A percentile compares a stretch with the other conserved stretches of the same genome.
phyloP scores from a whole-genome alignment of 2,329 filamentous ascomycete species.

The Coniochaeta pulveracea region DNA sequence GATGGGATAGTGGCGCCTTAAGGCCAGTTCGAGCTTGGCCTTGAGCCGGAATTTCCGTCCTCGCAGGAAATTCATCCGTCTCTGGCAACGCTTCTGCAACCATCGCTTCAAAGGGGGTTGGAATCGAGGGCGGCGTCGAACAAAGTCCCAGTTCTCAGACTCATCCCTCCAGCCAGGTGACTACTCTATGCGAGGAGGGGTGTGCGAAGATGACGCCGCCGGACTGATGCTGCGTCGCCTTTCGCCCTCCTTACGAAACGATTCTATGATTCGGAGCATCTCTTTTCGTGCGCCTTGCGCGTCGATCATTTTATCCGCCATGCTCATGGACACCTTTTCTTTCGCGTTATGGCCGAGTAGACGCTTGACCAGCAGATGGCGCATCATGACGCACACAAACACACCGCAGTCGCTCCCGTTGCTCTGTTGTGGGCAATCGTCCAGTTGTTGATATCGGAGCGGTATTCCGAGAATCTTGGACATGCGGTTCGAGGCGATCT shows the following conservation, averaged over 20 bases:
- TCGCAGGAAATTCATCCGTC: too few species aligned
- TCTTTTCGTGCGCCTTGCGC: constrained; percentile 72
- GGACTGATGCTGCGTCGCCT: constrained; percentile 43
- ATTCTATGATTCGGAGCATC: constrained; percentile 84
- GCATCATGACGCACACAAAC: constrained; percentile 92
- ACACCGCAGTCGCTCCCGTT: constrained; percentile 92
- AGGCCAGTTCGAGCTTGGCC: too few species aligned
- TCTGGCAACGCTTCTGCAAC: too few species aligned
- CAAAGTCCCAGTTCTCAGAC: too few species aligned
- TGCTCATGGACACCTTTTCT: constrained; percentile 89
- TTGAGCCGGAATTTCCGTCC: too few species aligned
- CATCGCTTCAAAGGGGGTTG: too few species aligned
- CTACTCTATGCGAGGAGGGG: constrained; percentile 33
- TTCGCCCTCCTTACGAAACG: constrained; percentile 76
- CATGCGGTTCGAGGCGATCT: constrained; percentile 57
- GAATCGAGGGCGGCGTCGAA: too few species aligned
- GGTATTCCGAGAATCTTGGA: constrained; percentile 53
- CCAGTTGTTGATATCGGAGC: constrained; percentile 67
- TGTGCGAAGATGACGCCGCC: constrained; percentile 17
- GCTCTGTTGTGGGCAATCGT: constrained; percentile 81
- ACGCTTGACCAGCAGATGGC: constrained; percentile 77
- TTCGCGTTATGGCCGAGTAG: constrained; percentile 68
- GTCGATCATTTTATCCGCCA: constrained; percentile 76
- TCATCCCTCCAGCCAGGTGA: too few species aligned
- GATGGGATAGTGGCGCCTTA: too few species aligned